phyloP scores from a whole-genome alignment of 73 alveolate species.

The Paramecium primaurelia region DNA sequence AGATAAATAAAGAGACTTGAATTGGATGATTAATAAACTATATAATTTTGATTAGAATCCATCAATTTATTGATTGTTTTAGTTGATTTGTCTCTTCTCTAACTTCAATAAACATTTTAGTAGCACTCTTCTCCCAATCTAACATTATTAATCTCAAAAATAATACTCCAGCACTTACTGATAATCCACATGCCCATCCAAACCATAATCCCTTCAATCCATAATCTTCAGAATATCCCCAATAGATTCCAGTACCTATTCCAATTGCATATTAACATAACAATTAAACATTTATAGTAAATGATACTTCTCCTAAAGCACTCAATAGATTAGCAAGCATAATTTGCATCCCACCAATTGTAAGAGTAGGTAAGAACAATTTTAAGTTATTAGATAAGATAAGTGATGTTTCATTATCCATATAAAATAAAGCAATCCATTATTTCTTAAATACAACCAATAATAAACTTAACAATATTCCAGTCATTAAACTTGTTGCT shows the following conservation, averaged over 20 bases:
- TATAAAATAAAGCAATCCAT: background rate
- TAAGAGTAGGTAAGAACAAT: background rate
- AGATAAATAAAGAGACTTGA: background rate
- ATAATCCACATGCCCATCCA: slow-evolving; percentile 7
- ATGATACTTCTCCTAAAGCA: background rate
- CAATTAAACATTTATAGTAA: background rate
- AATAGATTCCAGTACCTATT: background rate
- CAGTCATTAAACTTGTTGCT: background rate
- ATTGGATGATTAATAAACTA: background rate
- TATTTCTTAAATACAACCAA: background rate
- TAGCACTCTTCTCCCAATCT: background rate
- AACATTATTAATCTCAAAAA: background rate
- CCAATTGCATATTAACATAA: background rate
- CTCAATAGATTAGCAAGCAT: background rate
- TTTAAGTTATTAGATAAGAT: background rate
- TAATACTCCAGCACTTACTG: background rate
- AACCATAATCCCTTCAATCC: slow-evolving; percentile 4
- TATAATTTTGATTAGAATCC: background rate
- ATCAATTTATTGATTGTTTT: background rate
- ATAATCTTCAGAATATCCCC: background rate
- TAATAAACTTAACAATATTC: background rate
- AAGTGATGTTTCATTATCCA: background rate
- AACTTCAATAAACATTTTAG: background rate
- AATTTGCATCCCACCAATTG: background rate
- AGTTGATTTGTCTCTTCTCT: background rate